A percentile compares a stretch with the other conserved stretches of the same genome.
Conservation (phyloP, 163 green algal species). For the Scenedesmus sp. region DNA sequence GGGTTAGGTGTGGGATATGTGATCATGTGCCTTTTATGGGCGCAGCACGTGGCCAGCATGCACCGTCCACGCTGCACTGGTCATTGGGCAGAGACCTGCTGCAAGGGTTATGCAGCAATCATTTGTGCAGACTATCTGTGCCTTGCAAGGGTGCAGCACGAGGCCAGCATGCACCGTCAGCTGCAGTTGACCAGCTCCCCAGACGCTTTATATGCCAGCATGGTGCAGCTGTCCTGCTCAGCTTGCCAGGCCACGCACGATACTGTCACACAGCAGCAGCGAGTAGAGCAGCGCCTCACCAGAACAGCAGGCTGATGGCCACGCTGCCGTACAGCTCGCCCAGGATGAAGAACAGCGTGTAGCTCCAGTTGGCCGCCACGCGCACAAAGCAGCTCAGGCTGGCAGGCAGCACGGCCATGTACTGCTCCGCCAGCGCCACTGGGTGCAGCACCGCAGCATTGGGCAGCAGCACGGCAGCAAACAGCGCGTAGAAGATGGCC, state of each 20-base stretch:
- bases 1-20: neutral
- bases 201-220: neutral
- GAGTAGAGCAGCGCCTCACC: constrained; percentile 57
- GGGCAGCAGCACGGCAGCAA: constrained; percentile 85
- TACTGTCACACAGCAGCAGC: neutral
- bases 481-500: constrained; percentile 82
- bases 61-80: constrained; percentile 85
- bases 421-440: constrained; percentile 65
- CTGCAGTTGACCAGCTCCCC: neutral
- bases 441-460: constrained; percentile 76
- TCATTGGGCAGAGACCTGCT: constrained; percentile 85
- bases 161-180: neutral
- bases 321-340: constrained; percentile 89
- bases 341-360: constrained; percentile 88
- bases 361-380: constrained; percentile 88
- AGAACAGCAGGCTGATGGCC: constrained; percentile 91
- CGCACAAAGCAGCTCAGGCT: constrained; percentile 43
- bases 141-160: no score
- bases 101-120: neutral
- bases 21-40: neutral
- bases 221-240: neutral
- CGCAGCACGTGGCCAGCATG: constrained; percentile 30
- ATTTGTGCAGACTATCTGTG: no score
- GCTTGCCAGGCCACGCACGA: neutral
- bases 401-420: constrained; percentile 52